These are phyloP conservation scores for Botrytis paeoniae DNA, from an alignment of 2,329 filamentous ascomycete genomes.

Conservation along the genomic window DNA sequence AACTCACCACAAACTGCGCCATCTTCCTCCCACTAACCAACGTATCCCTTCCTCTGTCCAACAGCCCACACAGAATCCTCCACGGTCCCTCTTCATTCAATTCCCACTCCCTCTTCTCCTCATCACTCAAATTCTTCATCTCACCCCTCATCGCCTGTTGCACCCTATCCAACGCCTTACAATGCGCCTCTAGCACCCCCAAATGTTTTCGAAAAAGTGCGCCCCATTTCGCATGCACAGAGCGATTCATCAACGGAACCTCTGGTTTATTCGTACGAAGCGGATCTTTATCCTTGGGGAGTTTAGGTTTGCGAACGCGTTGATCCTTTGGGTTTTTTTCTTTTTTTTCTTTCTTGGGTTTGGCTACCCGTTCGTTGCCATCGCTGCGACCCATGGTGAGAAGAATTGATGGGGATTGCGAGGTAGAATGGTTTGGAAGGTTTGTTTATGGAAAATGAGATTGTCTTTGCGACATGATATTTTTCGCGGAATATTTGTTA, in stretches of 20 bases:
- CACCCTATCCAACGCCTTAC: slow-evolving; percentile 26
- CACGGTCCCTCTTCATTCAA: slow-evolving; percentile 31
- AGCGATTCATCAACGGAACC: slow-evolving; percentile 24
- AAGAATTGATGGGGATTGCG: background rate
- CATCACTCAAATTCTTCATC: slow-evolving; percentile 25
- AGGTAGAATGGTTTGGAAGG: background rate
- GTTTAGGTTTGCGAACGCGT: slow-evolving; percentile 8
- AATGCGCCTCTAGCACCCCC: slow-evolving; percentile 32
- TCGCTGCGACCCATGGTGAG: slow-evolving; percentile 14
- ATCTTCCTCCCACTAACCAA: slow-evolving; percentile 24
- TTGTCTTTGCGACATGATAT: background rate
- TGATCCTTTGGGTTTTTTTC: background rate
- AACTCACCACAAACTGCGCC: slow-evolving; percentile 31
- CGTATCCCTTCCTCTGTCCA: slow-evolving; percentile 29
- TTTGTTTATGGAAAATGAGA: slow-evolving; percentile 3
- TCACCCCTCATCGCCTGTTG: slow-evolving; percentile 27
- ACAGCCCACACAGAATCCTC: slow-evolving; percentile 30
- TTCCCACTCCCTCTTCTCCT: slow-evolving; percentile 30
- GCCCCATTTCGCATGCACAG: slow-evolving; percentile 40
- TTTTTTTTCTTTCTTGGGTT: slow-evolving; percentile 16
- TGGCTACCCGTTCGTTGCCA: background rate
- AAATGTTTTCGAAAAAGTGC: slow-evolving; percentile 33
- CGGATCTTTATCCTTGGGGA: slow-evolving; percentile 16
- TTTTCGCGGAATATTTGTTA: background rate
- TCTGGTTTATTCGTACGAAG: slow-evolving; percentile 17